Percentiles rank a stretch among this genome's conserved stretches.
These are phyloP conservation scores for Cronartium ribicola DNA, from an alignment of 1,284 basidiomycete genomes.

Conservation along the genomic window DNA sequence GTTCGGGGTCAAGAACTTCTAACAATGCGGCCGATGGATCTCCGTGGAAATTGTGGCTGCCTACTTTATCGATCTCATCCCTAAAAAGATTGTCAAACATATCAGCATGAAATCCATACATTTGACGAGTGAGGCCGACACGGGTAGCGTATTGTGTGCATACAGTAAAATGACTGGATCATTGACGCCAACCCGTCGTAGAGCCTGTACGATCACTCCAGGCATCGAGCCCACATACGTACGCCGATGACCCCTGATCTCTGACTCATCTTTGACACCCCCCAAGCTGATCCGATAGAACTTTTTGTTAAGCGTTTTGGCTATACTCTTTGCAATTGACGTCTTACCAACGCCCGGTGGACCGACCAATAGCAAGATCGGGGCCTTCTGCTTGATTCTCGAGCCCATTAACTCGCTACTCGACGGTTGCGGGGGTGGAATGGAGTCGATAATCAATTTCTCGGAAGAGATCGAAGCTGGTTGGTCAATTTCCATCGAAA, in stretches of 20 bases:
- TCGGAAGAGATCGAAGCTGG: background rate
- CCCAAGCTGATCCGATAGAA: conserved; percentile 46
- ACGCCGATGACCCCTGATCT: conserved; percentile 53
- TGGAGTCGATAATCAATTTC: background rate
- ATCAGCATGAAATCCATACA: background rate
- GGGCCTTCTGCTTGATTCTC: conserved; percentile 59
- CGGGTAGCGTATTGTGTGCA: conserved; percentile 18
- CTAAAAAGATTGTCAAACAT: conserved; percentile 8
- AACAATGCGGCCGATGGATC: conserved; percentile 54
- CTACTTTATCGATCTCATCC: conserved; percentile 55
- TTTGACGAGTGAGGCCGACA: background rate
- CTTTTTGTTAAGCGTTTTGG: conserved; percentile 70
- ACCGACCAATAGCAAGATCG: conserved; percentile 67
- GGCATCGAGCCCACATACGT: conserved; percentile 54
- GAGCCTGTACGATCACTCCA: conserved; percentile 60
- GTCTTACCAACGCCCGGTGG: conserved; percentile 76
- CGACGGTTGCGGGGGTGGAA: background rate
- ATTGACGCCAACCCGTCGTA: conserved; percentile 52
- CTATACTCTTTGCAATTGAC: conserved; percentile 59
- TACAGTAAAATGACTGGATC: conserved; percentile 54
- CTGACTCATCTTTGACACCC: conserved; percentile 55
- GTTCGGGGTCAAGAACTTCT: conserved; percentile 54
- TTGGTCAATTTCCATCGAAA: background rate
- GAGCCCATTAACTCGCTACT: conserved; percentile 42
- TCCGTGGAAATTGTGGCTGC: conserved; percentile 52